Conservation (phyloP, 2,329 filamentous ascomycete genomes). For the Chaetomium olivaceum region DNA sequence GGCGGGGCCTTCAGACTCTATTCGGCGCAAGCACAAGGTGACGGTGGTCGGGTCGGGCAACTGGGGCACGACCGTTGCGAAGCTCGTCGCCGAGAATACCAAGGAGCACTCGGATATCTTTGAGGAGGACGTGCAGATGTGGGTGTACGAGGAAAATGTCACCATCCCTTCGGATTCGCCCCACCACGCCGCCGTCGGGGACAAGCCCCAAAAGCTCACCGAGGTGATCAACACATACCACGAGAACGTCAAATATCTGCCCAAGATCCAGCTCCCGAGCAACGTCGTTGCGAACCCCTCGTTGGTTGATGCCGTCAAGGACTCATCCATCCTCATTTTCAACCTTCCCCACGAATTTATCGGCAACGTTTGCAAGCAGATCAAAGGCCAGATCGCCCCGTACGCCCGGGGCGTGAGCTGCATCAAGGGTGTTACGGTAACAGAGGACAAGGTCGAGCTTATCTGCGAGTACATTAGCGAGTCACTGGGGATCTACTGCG, state of each 20-base stretch:
- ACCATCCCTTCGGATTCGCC: constrained; percentile 69
- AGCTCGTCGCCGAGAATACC: constrained; percentile 94
- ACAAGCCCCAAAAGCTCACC: constrained; percentile 81
- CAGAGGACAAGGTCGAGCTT: constrained; percentile 78
- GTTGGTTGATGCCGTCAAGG: constrained; percentile 74
- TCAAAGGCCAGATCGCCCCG: constrained; percentile 85
- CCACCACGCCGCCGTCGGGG: constrained; percentile 64
- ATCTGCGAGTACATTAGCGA: constrained; percentile 95
- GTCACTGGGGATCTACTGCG: constrained; percentile 91
- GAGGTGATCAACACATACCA: constrained; percentile 86
- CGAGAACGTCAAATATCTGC: constrained; percentile 98
- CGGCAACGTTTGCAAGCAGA: constrained; percentile 75
- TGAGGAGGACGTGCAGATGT: constrained; percentile 92
- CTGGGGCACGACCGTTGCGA: constrained; percentile 97
- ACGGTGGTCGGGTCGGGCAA: constrained; percentile 95
- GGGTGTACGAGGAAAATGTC: constrained; percentile 95
- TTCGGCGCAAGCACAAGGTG: constrained; percentile 81
- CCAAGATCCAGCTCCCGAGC: constrained; percentile 76
- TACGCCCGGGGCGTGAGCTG: constrained; percentile 93
- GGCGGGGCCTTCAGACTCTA: constrained; percentile 41
- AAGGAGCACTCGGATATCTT: constrained; percentile 76
- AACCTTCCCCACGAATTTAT: constrained; percentile 98
- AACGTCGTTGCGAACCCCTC: constrained; percentile 87
- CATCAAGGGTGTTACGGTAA: constrained; percentile 96
- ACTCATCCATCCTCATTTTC: constrained; percentile 89